These are phyloP conservation scores for Groenewaldozyma auringiensis DNA, from an alignment of 1,139 yeast species.

Conservation along the genomic window DNA sequence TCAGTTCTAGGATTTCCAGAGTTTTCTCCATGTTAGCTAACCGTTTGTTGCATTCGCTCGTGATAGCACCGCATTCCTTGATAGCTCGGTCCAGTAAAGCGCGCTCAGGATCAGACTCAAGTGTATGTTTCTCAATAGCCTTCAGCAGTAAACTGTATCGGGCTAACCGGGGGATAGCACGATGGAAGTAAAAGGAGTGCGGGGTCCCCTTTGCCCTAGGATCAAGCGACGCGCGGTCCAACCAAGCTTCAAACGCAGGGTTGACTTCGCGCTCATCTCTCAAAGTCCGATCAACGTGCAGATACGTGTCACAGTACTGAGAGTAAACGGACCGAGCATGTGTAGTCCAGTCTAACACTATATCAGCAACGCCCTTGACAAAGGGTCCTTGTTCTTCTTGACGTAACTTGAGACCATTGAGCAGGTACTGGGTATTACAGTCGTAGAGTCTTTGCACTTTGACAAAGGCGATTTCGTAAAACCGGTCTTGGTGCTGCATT, in stretches of 20 bases:
- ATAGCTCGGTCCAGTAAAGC: constrained; percentile 49
- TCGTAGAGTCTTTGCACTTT: constrained; percentile 56
- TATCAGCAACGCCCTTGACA: constrained; percentile 55
- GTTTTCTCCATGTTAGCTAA: constrained; percentile 35
- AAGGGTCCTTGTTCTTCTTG: constrained; percentile 57
- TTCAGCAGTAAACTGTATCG: constrained; percentile 59
- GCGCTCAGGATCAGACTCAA: constrained; percentile 49
- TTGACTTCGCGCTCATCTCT: constrained; percentile 36
- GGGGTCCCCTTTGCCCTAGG: constrained; percentile 44
- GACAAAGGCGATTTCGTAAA: constrained; percentile 52
- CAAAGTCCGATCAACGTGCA: constrained; percentile 29
- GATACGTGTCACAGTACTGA: constrained; percentile 44
- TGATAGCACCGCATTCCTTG: constrained; percentile 39
- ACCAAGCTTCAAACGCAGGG: constrained; percentile 46
- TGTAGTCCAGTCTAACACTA: constrained; percentile 59
- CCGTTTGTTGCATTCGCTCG: constrained; percentile 42
- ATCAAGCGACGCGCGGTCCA: constrained; percentile 38
- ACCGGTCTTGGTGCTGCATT: constrained; percentile 44
- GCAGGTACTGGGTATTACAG: constrained; percentile 48
- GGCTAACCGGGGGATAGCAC: constrained; percentile 69
- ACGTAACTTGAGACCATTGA: constrained; percentile 48
- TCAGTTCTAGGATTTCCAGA: constrained; percentile 33
- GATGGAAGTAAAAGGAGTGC: constrained; percentile 59
- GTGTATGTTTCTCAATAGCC: constrained; percentile 49
- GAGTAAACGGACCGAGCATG: constrained; percentile 50